phyloP scores from a whole-genome alignment of 176 grass and related monocot genomes.

The Aechmea fasciata region DNA sequence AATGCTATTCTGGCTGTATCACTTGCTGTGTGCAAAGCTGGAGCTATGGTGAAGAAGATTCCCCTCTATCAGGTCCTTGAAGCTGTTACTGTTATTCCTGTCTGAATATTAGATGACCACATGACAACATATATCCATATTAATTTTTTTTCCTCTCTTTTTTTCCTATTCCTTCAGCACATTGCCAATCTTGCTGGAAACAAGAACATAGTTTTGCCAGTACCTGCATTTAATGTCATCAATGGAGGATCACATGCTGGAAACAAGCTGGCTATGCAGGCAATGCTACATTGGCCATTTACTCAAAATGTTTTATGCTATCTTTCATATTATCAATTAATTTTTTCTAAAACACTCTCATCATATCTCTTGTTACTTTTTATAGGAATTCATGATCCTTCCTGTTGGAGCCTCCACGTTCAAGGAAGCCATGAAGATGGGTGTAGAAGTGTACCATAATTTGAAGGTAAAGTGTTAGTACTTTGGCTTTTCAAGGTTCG shows the following conservation, averaged over 20 bases:
- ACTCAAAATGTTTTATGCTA: not conserved
- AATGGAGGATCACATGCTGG: conserved; percentile 94
- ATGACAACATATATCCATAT: no score
- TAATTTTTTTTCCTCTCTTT: not conserved
- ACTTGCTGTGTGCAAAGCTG: conserved; percentile 88
- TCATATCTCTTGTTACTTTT: not conserved
- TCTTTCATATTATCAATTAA: not conserved
- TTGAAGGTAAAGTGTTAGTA: conserved; percentile 43
- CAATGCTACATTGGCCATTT: conserved; percentile 6
- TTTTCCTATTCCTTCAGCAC: conserved; percentile 35
- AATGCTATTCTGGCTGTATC: conserved; percentile 87
- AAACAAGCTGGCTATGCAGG: conserved; percentile 99
- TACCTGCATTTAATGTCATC: conserved; percentile 93
- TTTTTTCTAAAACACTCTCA: not conserved
- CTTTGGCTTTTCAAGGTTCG: not conserved
- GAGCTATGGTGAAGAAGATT: conserved; percentile 66
- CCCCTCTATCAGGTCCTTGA: conserved; percentile 53
- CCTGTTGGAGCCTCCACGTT: conserved; percentile 70
- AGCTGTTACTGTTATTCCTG: not conserved
- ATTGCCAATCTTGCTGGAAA: conserved; percentile 95
- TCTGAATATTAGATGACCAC: not conserved
- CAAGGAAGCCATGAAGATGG: conserved; percentile 99
- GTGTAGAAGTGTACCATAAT: conserved; percentile 91
- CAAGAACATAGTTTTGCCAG: conserved; percentile 70
- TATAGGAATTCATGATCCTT: conserved; percentile 97